A percentile compares a stretch with the other conserved stretches of the same genome.
Conservation (phyloP, 768 basidiomycete genomes). For the Kwoniella dejecticola region DNA sequence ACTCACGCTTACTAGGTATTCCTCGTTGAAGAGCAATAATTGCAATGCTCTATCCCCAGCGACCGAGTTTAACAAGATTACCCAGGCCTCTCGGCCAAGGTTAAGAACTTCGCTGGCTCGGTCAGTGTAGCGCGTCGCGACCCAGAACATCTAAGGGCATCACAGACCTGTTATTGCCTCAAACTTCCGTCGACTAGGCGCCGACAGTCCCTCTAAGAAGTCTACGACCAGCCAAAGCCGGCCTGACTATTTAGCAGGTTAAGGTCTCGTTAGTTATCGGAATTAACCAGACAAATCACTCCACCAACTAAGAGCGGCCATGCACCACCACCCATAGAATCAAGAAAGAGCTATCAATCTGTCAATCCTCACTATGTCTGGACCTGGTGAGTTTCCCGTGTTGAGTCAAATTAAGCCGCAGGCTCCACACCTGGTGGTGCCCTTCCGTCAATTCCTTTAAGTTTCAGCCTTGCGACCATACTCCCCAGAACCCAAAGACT, state of each 20-base stretch:
- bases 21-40: slow-evolving; percentile 88
- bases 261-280: slow-evolving; percentile 92
- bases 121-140: slow-evolving; percentile 86
- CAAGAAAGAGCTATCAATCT: slow-evolving; percentile 83
- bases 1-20: slow-evolving; percentile 86
- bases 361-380: slow-evolving; percentile 75
- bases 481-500: slow-evolving; percentile 81
- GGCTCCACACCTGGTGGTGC: slow-evolving; percentile 78
- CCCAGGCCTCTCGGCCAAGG: slow-evolving; percentile 75
- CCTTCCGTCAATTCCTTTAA: slow-evolving; percentile 83
- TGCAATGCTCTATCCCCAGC: slow-evolving; percentile 87
- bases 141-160: slow-evolving; percentile 89
- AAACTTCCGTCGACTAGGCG: slow-evolving; percentile 80
- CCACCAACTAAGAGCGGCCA: slow-evolving; percentile 84
- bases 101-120: slow-evolving; percentile 78
- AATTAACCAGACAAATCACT: slow-evolving; percentile 98
- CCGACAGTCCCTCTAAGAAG: slow-evolving; percentile 86
- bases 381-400: slow-evolving; percentile 57
- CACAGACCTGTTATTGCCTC: slow-evolving; percentile 90
- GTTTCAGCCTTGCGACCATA: slow-evolving; percentile 75
- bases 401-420: slow-evolving; percentile 82
- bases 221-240: slow-evolving; percentile 71
- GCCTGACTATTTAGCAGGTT: slow-evolving; percentile 87
- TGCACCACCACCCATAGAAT: slow-evolving; percentile 85
- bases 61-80: slow-evolving; percentile 78